Conservation (phyloP, 352 stramenopile species). For the Elongisporangium undulatum region DNA sequence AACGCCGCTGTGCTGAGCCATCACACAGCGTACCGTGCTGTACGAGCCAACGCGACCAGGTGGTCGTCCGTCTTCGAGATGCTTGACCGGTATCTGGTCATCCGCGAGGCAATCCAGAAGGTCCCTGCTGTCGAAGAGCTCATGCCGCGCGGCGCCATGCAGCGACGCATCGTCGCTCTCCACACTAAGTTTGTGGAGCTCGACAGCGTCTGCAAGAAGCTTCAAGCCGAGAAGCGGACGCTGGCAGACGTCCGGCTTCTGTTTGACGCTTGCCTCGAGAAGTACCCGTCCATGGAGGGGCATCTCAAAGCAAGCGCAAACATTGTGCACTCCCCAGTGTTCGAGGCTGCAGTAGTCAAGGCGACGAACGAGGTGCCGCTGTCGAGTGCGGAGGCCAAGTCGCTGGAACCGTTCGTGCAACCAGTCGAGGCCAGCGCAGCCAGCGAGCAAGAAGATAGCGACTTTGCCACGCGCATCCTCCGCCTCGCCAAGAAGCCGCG, state of each 20-base stretch:
- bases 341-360: slow-evolving; percentile 2
- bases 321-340: slow-evolving; percentile 7
- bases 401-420: no score
- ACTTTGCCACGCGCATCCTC: no score
- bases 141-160: slow-evolving; percentile 4
- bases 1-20: slow-evolving; percentile 2
- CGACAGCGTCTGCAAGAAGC: slow-evolving; percentile 13
- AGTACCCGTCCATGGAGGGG: slow-evolving; percentile 8
- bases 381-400: no score
- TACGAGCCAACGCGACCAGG: slow-evolving; percentile 6
- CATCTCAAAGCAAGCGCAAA: slow-evolving; percentile 6
- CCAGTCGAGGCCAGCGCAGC: no score
- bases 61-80: slow-evolving; percentile 9
- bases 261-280: slow-evolving; percentile 9
- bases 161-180: slow-evolving; percentile 4
- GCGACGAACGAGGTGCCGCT: no score
- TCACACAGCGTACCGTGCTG: slow-evolving; percentile 4
- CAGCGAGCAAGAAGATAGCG: no score
- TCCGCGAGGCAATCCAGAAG: slow-evolving; percentile 6
- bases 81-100: slow-evolving; percentile 9
- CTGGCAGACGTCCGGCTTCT: slow-evolving; percentile 8
- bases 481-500: no score
- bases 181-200: slow-evolving; percentile 8
- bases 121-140: slow-evolving; percentile 13
- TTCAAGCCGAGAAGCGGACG: slow-evolving; percentile 3